A percentile compares a stretch with the other conserved stretches of the same genome.
phyloP scores from a whole-genome alignment of 164 flowering plant genomes.

The Brasenia schreberi region DNA sequence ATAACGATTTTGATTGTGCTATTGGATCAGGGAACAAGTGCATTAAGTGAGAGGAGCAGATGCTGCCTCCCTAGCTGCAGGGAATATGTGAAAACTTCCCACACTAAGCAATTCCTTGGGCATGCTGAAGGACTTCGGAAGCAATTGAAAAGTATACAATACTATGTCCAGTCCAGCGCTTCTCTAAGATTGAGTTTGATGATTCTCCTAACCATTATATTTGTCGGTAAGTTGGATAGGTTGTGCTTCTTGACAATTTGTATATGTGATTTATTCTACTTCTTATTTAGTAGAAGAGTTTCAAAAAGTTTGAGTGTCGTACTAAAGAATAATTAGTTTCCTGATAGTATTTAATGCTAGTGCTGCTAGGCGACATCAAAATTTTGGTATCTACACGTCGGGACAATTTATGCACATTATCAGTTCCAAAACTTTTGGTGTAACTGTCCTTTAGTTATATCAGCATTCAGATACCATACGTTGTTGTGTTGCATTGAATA shows the following conservation, averaged over 20 bases:
- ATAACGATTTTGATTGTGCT: background rate
- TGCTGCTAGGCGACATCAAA: too few relatives aligned
- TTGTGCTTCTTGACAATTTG: background rate
- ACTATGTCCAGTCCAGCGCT: constrained; percentile 19
- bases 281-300: too few relatives aligned
- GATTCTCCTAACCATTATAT: constrained; percentile 44
- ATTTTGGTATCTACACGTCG: too few relatives aligned
- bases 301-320: too few relatives aligned
- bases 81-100: constrained; percentile 3
- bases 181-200: constrained; percentile 40
- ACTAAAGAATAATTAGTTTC: too few relatives aligned
- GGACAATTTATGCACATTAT: too few relatives aligned
- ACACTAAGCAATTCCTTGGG: constrained; percentile 34
- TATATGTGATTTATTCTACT: background rate
- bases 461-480: too few relatives aligned
- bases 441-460: too few relatives aligned
- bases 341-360: too few relatives aligned
- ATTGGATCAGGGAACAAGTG: background rate
- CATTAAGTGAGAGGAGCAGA: constrained; percentile 3
- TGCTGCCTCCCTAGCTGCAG: constrained; percentile 4
- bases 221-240: constrained; percentile 37
- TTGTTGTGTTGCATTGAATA: too few relatives aligned
- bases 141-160: constrained; percentile 27
- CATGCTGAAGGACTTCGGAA: constrained; percentile 25
- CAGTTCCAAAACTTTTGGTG: too few relatives aligned